phyloP scores from a whole-genome alignment of 495 filamentous ascomycete species.

The Aspergillus olivimuriae region DNA sequence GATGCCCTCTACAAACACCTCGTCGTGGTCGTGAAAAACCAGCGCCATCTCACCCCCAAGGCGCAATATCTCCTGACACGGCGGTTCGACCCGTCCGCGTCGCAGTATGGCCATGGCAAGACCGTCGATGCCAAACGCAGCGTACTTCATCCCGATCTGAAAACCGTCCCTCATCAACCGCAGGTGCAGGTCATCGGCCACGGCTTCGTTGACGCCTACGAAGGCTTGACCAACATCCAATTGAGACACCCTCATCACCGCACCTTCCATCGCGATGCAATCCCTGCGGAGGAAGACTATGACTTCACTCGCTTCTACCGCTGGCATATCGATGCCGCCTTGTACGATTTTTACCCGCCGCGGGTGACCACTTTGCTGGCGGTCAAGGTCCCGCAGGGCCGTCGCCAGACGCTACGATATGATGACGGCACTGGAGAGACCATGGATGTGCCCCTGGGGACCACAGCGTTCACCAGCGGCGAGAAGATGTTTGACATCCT shows the following conservation, averaged over 20 bases:
- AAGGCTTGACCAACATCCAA: slow-evolving; percentile 58
- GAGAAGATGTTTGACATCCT: slow-evolving; percentile 59
- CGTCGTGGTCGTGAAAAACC: slow-evolving; percentile 64
- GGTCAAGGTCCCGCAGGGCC: slow-evolving; percentile 57
- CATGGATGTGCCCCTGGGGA: slow-evolving; percentile 62
- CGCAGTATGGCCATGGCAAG: slow-evolving; percentile 66
- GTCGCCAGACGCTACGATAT: slow-evolving; percentile 59
- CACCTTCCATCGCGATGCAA: slow-evolving; percentile 60
- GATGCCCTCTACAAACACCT: slow-evolving; percentile 55
- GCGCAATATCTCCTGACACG: slow-evolving; percentile 66
- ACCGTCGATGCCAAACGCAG: slow-evolving; percentile 59
- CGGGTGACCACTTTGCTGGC: slow-evolving; percentile 64
- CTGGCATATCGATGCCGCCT: slow-evolving; percentile 74
- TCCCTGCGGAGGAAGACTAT: slow-evolving; percentile 57
- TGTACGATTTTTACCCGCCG: slow-evolving; percentile 66
- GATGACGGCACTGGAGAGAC: slow-evolving; percentile 66
- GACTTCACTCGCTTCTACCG: slow-evolving; percentile 67
- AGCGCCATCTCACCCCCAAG: slow-evolving; percentile 51
- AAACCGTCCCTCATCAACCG: slow-evolving; percentile 71
- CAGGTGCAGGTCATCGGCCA: slow-evolving; percentile 77
- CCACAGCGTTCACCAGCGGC: slow-evolving; percentile 67
- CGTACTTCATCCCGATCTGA: slow-evolving; percentile 69
- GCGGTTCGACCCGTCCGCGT: slow-evolving; percentile 59
- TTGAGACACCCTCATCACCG: slow-evolving; percentile 69
- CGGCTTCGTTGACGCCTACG: slow-evolving; percentile 56